phyloP scores from a whole-genome alignment of 1,284 basidiomycete genomes.

The Ustilago shanxiensis region DNA sequence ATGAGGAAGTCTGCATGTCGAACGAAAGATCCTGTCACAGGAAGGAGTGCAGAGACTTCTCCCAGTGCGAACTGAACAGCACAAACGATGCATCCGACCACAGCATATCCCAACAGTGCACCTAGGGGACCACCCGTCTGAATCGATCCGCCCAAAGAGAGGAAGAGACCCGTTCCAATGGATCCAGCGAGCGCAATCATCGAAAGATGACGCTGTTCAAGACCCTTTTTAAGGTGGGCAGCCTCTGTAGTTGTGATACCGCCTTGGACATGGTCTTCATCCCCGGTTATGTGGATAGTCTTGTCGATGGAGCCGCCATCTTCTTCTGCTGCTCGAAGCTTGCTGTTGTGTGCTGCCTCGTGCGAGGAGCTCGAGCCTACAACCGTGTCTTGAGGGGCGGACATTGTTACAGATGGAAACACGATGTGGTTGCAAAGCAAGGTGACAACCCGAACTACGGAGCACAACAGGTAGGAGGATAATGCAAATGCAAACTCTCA shows the following conservation, averaged over 20 bases:
- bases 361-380: slow-evolving; percentile 14
- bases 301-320: slow-evolving; percentile 29
- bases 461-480: neutral
- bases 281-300: slow-evolving; percentile 5
- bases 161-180: slow-evolving; percentile 61
- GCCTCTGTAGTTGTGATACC: slow-evolving; percentile 32
- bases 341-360: slow-evolving; percentile 32
- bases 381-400: slow-evolving; percentile 6
- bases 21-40: slow-evolving; percentile 79
- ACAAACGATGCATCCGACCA: slow-evolving; percentile 55
- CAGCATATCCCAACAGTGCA: slow-evolving; percentile 53
- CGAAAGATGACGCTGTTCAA: slow-evolving; percentile 56
- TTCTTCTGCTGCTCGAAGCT: slow-evolving; percentile 36
- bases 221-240: slow-evolving; percentile 44
- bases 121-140: slow-evolving; percentile 57
- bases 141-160: slow-evolving; percentile 52
- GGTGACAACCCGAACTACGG: neutral
- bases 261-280: slow-evolving; percentile 7
- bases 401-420: slow-evolving; percentile 6
- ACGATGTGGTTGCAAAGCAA: slow-evolving; percentile 9
- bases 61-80: slow-evolving; percentile 54
- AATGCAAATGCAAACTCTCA: slow-evolving; percentile 3
- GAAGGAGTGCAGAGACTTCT: slow-evolving; percentile 72
- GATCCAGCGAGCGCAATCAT: slow-evolving; percentile 62
- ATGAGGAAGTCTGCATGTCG: slow-evolving; percentile 83